A percentile compares a stretch with the other conserved stretches of the same genome.
These are phyloP conservation scores for Fennellomyces sp. DNA, from an alignment of 371 early-diverging fungal species.

Conservation along the genomic window DNA sequence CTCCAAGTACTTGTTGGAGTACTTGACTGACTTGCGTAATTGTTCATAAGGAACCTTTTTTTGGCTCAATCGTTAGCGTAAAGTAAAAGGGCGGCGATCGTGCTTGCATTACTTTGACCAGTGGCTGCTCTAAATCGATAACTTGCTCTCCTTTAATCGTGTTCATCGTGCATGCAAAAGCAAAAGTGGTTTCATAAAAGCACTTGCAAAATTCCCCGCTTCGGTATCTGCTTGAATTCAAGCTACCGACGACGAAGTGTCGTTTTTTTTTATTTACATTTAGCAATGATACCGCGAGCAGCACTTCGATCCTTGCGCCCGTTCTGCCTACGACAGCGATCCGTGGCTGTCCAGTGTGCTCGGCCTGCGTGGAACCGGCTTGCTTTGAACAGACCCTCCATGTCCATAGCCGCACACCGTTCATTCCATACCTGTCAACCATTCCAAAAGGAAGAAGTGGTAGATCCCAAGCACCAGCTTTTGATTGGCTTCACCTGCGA, in stretches of 20 bases:
- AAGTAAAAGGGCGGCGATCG: not conserved
- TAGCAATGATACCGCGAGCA: not conserved
- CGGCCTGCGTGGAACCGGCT: too few species aligned
- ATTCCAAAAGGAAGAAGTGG: slow-evolving; percentile 14
- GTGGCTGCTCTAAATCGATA: slow-evolving; percentile 85
- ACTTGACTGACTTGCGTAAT: slow-evolving; percentile 78
- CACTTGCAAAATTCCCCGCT: too few species aligned
- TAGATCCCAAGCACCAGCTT: slow-evolving; percentile 62
- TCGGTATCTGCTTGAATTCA: too few species aligned
- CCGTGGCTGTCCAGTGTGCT: too few species aligned
- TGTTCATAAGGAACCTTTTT: slow-evolving; percentile 87
- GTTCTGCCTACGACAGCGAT: too few species aligned
- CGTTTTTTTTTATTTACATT: not conserved
- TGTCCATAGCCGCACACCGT: not conserved
- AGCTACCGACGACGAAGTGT: not conserved
- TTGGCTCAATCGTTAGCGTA: too few species aligned
- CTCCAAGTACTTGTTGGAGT: slow-evolving; percentile 82
- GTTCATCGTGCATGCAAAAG: slow-evolving; percentile 59
- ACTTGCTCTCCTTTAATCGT: slow-evolving; percentile 78
- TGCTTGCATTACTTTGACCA: slow-evolving; percentile 74
- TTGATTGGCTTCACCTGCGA: slow-evolving; percentile 95
- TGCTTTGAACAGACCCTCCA: not conserved
- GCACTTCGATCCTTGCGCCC: slow-evolving; percentile 1
- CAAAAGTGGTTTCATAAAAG: not conserved
- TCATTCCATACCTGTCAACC: not conserved